Evolutionary conservation across 2,329 filamentous ascomycete species (phyloP).

Genomic region (Neonectria magnoliae): DNA sequence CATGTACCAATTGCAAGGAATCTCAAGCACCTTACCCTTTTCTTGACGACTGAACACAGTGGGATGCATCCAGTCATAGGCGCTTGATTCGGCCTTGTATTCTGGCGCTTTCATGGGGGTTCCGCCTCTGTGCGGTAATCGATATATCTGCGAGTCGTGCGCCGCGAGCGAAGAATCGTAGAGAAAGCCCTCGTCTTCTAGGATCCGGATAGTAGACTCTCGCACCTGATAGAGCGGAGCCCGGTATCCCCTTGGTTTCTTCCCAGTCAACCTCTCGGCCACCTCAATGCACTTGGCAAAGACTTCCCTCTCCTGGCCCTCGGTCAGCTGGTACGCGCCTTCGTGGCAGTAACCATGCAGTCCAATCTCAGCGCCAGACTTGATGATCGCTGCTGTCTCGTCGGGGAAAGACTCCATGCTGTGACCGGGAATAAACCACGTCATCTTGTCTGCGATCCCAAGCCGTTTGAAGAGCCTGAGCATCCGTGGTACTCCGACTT

Average conservation of each 20-base stretch:
- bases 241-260: conserved; percentile 56
- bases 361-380: conserved; percentile 57
- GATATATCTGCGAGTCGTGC: conserved; percentile 58
- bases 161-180: conserved; percentile 57
- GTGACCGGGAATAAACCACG: conserved; percentile 61
- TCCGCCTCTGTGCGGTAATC: conserved; percentile 17
- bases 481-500: conserved; percentile 59
- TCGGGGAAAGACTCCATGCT: conserved; percentile 59
- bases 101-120: too few species aligned
- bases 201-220: conserved; percentile 55
- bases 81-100: conserved; percentile 55
- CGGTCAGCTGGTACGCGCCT: conserved; percentile 54
- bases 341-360: conserved; percentile 63
- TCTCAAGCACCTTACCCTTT: conserved; percentile 49
- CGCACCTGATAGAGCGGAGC: conserved; percentile 60
- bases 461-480: conserved; percentile 73
- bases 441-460: conserved; percentile 67
- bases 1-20: conserved; percentile 60
- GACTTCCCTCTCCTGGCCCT: conserved; percentile 57
- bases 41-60: too few species aligned
- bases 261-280: conserved; percentile 52
- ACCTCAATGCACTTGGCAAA: conserved; percentile 44
- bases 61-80: conserved; percentile 36
- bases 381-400: conserved; percentile 53
- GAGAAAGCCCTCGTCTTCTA: conserved; percentile 56